A percentile compares a stretch with the other conserved stretches of the same genome.
These are phyloP conservation scores for Euphorbia schlechtendalii DNA, from an alignment of 441 rosid genomes.

Conservation along the genomic window DNA sequence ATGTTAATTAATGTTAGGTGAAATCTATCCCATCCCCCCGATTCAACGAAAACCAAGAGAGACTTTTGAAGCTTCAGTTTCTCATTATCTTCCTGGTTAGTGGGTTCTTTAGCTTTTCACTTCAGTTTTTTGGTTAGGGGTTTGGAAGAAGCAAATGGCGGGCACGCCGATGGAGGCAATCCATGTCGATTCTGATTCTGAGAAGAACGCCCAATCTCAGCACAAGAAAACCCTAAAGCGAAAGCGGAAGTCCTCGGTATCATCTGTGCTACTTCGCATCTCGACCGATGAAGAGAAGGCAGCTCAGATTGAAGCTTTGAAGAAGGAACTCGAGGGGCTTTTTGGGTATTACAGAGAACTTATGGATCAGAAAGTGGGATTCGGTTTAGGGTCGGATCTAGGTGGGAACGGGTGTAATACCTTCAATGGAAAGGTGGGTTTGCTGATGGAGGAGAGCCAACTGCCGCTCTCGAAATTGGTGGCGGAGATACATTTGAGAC, in stretches of 20 bases:
- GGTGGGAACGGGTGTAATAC: neutral
- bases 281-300: slow-evolving; percentile 35
- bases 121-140: no score
- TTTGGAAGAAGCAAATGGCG: neutral
- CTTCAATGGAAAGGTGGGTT: neutral
- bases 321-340: slow-evolving; percentile 44
- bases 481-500: slow-evolving; percentile 32
- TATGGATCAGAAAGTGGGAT: slow-evolving; percentile 30
- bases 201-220: neutral
- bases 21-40: no score
- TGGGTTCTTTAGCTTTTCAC: no score
- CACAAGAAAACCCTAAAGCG: neutral
- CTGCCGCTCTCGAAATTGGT: slow-evolving; percentile 43
- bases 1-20: no score
- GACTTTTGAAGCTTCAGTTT: no score
- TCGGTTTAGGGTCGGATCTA: neutral
- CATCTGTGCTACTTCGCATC: neutral
- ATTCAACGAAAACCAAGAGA: no score
- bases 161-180: neutral
- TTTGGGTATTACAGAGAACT: slow-evolving; percentile 44
- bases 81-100: no score
- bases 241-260: slow-evolving; percentile 7
- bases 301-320: slow-evolving; percentile 35
- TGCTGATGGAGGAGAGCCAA: neutral
- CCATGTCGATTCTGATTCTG: slow-evolving; percentile 12